These are phyloP conservation scores for Capillidium heterosporum DNA, from an alignment of 371 early-diverging fungal species.

Conservation along the genomic window DNA sequence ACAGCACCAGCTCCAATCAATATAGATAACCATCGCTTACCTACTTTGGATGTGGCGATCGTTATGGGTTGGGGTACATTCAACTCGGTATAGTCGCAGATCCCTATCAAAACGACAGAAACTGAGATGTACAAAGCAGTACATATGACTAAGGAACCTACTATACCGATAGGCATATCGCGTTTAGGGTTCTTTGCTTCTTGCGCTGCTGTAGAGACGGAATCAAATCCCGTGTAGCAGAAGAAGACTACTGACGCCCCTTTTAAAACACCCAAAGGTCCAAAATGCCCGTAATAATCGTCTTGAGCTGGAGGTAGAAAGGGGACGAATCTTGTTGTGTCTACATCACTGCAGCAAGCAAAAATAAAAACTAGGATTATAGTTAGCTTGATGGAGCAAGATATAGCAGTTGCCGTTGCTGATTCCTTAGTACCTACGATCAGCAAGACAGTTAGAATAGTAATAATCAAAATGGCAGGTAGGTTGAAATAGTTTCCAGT, in stretches of 20 bases:
- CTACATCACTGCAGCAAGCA: constrained; percentile 37
- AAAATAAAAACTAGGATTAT: constrained; percentile 68
- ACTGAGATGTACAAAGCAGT: constrained; percentile 60
- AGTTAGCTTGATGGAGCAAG: constrained; percentile 52
- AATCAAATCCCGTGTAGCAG: constrained; percentile 79
- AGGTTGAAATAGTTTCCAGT: constrained; percentile 43
- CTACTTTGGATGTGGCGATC: constrained; percentile 30
- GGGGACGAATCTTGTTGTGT: constrained; percentile 48
- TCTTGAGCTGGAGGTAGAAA: constrained; percentile 53
- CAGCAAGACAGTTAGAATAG: constrained; percentile 36
- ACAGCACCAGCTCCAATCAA: constrained; percentile 38
- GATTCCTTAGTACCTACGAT: constrained; percentile 51
- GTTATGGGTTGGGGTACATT: constrained; percentile 36
- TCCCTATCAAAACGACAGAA: constrained; percentile 50
- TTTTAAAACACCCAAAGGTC: constrained; percentile 47
- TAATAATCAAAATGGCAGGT: constrained; percentile 45
- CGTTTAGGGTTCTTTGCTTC: constrained; percentile 66
- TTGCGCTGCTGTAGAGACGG: constrained; percentile 71
- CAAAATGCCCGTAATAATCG: constrained; percentile 25
- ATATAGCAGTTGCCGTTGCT: constrained; percentile 41
- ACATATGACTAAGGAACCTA: constrained; percentile 52
- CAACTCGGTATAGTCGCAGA: constrained; percentile 33
- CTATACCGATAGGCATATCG: constrained; percentile 75
- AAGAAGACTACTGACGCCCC: constrained; percentile 69
- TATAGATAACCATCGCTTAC: constrained; percentile 46